Conservation (phyloP, 306 rosid species). For the Aeschynomene evenia region DNA sequence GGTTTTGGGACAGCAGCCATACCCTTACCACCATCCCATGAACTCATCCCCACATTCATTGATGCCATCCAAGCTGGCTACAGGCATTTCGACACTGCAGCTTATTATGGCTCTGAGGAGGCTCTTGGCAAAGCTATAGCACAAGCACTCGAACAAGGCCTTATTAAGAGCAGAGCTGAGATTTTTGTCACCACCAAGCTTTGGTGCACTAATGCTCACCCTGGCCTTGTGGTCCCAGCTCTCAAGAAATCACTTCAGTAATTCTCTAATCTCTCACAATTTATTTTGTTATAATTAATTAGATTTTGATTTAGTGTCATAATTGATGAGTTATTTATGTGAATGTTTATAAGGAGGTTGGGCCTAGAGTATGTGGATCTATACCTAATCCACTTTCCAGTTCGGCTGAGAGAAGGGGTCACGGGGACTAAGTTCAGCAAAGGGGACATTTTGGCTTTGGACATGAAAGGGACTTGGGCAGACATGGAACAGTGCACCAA, state of each 20-base stretch:
- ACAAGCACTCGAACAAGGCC: constrained; percentile 36
- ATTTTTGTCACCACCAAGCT: constrained; percentile 56
- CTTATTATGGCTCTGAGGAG: constrained; percentile 45
- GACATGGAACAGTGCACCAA: constrained; percentile 40
- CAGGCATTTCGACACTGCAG: constrained; percentile 50
- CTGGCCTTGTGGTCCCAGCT: constrained; percentile 46
- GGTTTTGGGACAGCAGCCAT: constrained; percentile 38
- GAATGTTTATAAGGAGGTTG: constrained; percentile 35
- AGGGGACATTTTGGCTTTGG: constrained; percentile 41
- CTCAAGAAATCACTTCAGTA: constrained; percentile 40
- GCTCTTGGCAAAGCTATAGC: constrained; percentile 38
- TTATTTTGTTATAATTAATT: neutral
- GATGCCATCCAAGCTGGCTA: constrained; percentile 36
- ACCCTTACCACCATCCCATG: constrained; percentile 34
- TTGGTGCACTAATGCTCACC: constrained; percentile 41
- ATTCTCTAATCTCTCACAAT: neutral
- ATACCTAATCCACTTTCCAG: constrained; percentile 44
- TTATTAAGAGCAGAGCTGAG: constrained; percentile 42
- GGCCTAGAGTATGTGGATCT: constrained; percentile 51
- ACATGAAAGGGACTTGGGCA: constrained; percentile 47
- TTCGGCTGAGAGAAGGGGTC: constrained; percentile 33
- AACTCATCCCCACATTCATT: constrained; percentile 23
- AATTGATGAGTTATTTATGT: neutral
- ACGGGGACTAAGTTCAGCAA: neutral
- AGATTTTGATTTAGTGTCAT: neutral